Conservation (phyloP, 352 stramenopile genomes). For the Pseudoperonospora humuli region DNA sequence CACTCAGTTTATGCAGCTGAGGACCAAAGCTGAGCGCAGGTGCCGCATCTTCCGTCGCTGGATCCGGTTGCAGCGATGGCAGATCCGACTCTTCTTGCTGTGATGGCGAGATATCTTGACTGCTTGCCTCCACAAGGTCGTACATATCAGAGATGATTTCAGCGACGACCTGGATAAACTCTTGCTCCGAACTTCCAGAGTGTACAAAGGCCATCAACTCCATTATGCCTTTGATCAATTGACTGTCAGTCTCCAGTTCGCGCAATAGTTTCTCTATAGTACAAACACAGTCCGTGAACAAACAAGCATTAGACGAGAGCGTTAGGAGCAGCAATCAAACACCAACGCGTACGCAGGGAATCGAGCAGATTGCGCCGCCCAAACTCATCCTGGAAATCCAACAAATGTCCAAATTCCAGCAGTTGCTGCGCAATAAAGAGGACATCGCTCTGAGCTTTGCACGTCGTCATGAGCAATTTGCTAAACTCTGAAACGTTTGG, state of each 20-base stretch:
- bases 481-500: slow-evolving; percentile 67
- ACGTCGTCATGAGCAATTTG: slow-evolving; percentile 49
- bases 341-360: slow-evolving; percentile 37
- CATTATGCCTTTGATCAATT: slow-evolving; percentile 61
- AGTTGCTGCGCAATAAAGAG: slow-evolving; percentile 67
- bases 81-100: slow-evolving; percentile 17
- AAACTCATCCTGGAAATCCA: slow-evolving; percentile 80
- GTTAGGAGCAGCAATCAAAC: background rate
- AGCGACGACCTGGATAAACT: slow-evolving; percentile 71
- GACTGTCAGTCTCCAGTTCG: slow-evolving; percentile 44
- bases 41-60: slow-evolving; percentile 25
- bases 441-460: slow-evolving; percentile 36
- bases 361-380: slow-evolving; percentile 63
- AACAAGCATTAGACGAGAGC: background rate
- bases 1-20: slow-evolving; percentile 27
- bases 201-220: slow-evolving; percentile 72
- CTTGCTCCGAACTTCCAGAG: slow-evolving; percentile 53
- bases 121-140: slow-evolving; percentile 46
- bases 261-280: slow-evolving; percentile 53
- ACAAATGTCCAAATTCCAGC: slow-evolving; percentile 44
- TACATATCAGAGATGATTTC: slow-evolving; percentile 78
- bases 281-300: slow-evolving; percentile 1
- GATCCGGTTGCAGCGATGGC: slow-evolving; percentile 13
- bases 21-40: slow-evolving; percentile 15
- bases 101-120: slow-evolving; percentile 6